Conservation (phyloP, 2,329 filamentous ascomycete genomes). For the Sclerotinia subarctica region DNA sequence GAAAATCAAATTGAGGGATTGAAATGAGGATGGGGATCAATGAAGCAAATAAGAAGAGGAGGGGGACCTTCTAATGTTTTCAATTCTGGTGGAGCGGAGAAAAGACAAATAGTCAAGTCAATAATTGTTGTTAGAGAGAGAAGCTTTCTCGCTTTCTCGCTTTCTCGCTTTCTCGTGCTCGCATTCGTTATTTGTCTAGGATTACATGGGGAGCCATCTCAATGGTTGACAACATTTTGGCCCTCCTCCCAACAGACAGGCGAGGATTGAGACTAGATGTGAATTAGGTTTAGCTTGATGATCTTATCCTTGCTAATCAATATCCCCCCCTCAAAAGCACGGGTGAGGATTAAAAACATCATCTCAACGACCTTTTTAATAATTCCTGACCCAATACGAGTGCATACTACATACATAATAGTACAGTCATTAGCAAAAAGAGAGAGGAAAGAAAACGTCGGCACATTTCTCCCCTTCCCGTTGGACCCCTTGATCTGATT, state of each 20-base stretch:
- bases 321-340: neutral
- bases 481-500: constrained; percentile 2
- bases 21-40: neutral
- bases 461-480: neutral
- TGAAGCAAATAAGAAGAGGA: neutral
- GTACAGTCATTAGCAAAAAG: neutral
- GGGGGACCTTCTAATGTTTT: constrained; percentile 8
- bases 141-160: neutral
- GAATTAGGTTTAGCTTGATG: constrained; percentile 6
- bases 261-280: constrained; percentile 7
- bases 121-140: too few relatives aligned
- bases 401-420: too few relatives aligned
- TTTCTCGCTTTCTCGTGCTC: neutral
- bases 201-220: constrained; percentile 15
- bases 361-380: constrained; percentile 16
- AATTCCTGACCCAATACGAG: neutral
- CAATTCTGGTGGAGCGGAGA: constrained; percentile 10
- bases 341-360: neutral
- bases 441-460: neutral
- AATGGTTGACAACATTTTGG: constrained; percentile 21
- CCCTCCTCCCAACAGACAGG: constrained; percentile 21
- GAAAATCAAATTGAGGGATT: constrained; percentile 13
- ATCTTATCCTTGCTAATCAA: neutral
- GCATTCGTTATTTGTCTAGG: constrained; percentile 8
- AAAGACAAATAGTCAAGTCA: constrained; percentile 3